A percentile compares a stretch with the other conserved stretches of the same genome.
Evolutionary conservation across 352 stramenopile species (phyloP).

Genomic region (Globisporangium viniferum): DNA sequence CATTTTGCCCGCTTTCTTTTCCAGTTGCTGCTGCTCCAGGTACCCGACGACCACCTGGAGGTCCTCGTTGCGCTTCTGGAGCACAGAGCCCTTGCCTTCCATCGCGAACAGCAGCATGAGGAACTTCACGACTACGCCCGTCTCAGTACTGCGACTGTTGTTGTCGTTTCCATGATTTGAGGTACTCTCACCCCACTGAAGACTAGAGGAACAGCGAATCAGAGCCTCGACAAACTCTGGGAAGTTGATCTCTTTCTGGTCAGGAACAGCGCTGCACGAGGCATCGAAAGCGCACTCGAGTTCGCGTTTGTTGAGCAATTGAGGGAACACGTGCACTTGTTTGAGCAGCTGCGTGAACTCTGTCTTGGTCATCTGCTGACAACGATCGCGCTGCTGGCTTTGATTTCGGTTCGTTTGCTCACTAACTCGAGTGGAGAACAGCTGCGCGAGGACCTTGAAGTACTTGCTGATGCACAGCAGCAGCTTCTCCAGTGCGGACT

Average conservation of each 20-base stretch:
- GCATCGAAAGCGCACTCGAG: slow-evolving; percentile 41
- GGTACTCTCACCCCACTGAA: slow-evolving; percentile 34
- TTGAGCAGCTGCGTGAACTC: slow-evolving; percentile 54
- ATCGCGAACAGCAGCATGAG: slow-evolving; percentile 79
- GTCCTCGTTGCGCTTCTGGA: slow-evolving; percentile 56
- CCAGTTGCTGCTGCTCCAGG: slow-evolving; percentile 38
- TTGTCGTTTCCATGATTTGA: neutral
- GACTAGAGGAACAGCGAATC: slow-evolving; percentile 37
- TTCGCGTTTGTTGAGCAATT: slow-evolving; percentile 57
- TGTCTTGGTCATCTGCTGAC: slow-evolving; percentile 23
- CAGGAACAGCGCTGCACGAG: slow-evolving; percentile 25
- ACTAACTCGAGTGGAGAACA: slow-evolving; percentile 30
- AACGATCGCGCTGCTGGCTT: neutral
- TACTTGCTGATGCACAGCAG: slow-evolving; percentile 41
- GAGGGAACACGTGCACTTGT: slow-evolving; percentile 45
- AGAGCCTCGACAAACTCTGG: slow-evolving; percentile 65
- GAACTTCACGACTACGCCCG: slow-evolving; percentile 53
- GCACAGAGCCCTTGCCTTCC: slow-evolving; percentile 59
- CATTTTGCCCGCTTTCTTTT: slow-evolving; percentile 37
- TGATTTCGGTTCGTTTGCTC: neutral
- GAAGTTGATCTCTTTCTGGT: slow-evolving; percentile 37
- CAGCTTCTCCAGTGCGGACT: slow-evolving; percentile 30
- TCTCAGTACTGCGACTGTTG: slow-evolving; percentile 12
- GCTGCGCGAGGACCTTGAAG: slow-evolving; percentile 33
- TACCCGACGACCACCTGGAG: slow-evolving; percentile 49